These are phyloP conservation scores for Dendrobium chrysotoxum DNA, from an alignment of 106 monocot genomes.

Conservation along the genomic window DNA sequence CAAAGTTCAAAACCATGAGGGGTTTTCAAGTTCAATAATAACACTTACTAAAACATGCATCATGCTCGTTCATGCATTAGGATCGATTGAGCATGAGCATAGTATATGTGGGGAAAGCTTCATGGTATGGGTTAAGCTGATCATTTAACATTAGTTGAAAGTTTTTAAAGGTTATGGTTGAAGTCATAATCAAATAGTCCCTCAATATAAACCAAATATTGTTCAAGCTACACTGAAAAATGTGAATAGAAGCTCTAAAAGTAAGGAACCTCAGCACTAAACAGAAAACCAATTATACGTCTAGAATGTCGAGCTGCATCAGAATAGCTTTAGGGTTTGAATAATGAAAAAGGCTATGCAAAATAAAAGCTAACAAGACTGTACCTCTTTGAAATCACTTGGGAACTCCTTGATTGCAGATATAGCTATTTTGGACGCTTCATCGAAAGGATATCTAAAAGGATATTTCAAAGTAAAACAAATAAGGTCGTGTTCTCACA, in stretches of 20 bases:
- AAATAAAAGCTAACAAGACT: not conserved
- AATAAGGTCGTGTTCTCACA: not conserved
- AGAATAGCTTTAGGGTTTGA: not conserved
- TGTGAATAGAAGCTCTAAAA: not conserved
- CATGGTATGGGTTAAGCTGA: too few relatives aligned
- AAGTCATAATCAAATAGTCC: too few relatives aligned
- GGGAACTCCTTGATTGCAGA: slow-evolving; percentile 65
- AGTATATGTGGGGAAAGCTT: too few relatives aligned
- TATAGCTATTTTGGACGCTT: slow-evolving; percentile 74
- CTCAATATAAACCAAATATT: not conserved
- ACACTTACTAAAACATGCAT: too few relatives aligned
- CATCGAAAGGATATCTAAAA: slow-evolving; percentile 68
- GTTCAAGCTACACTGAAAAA: not conserved
- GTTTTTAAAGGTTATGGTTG: too few relatives aligned
- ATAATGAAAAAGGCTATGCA: not conserved
- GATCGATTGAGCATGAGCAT: too few relatives aligned
- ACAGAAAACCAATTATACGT: not conserved
- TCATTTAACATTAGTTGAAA: too few relatives aligned
- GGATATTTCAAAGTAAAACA: slow-evolving; percentile 2
- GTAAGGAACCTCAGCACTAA: not conserved
- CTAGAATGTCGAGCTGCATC: not conserved
- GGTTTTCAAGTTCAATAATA: too few relatives aligned
- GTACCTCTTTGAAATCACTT: slow-evolving; percentile 77
- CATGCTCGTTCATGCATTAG: too few relatives aligned
- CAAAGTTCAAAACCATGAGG: too few relatives aligned